Conservation (phyloP, 1,284 basidiomycete genomes). For the Serendipita sp. region DNA sequence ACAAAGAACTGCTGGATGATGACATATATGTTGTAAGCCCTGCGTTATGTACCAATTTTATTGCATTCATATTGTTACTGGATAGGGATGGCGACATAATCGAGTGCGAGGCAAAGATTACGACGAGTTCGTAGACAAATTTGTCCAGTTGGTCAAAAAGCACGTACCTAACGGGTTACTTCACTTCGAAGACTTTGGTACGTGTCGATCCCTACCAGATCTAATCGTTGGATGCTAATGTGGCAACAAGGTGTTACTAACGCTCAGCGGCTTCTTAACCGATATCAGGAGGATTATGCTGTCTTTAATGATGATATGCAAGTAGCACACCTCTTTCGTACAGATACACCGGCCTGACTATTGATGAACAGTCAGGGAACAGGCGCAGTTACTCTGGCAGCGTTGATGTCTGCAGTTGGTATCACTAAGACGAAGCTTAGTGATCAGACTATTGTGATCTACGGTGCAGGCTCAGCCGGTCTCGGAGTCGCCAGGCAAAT, state of each 20-base stretch:
- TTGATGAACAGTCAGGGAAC: conserved; percentile 55
- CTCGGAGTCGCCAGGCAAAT: conserved; percentile 63
- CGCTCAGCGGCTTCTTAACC: conserved; percentile 54
- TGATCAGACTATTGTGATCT: conserved; percentile 66
- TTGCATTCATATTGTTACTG: neutral
- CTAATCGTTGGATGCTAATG: neutral
- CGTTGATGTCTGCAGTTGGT: conserved; percentile 59
- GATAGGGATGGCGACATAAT: conserved; percentile 48
- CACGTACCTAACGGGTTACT: conserved; percentile 36
- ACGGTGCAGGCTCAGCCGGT: conserved; percentile 72
- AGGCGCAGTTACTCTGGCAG: conserved; percentile 69
- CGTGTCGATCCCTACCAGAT: neutral
- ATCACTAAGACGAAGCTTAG: conserved; percentile 54
- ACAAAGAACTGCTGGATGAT: conserved; percentile 46
- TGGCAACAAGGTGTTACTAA: conserved; percentile 37
- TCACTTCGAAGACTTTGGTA: conserved; percentile 65
- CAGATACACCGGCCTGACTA: neutral
- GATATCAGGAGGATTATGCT: conserved; percentile 50
- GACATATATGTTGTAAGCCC: conserved; percentile 47
- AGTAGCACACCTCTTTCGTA: conserved; percentile 15
- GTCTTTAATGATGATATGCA: conserved; percentile 75
- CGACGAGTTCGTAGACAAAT: conserved; percentile 54
- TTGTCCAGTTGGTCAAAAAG: conserved; percentile 32
- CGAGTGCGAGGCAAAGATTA: conserved; percentile 54
- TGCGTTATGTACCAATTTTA: neutral